Evolutionary conservation across 129 eudicot species (phyloP).

Genomic region (Smallanthus sonchifolius): DNA sequence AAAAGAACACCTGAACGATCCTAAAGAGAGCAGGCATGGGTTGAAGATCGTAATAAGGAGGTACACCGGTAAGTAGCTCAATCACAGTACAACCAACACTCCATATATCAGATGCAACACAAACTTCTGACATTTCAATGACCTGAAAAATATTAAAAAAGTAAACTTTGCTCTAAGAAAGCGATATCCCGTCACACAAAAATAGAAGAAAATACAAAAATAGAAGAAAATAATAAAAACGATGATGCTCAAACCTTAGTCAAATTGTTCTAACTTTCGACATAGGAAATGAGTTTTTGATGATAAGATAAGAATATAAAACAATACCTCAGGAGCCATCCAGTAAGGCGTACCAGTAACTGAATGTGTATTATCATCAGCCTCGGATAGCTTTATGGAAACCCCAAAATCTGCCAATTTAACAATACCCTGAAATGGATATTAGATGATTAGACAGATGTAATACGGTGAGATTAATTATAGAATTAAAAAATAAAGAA

Average conservation of each 20-base stretch:
- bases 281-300: not conserved
- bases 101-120: constrained; percentile 99
- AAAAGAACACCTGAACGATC: constrained; percentile 66
- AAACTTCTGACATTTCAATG: constrained; percentile 99
- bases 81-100: constrained; percentile 99
- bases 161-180: not conserved
- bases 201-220: not conserved
- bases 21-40: constrained; percentile 99
- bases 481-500: not conserved
- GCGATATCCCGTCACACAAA: not conserved
- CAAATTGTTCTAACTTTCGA: not conserved
- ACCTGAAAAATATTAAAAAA: constrained; percentile 46
- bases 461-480: not conserved
- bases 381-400: constrained; percentile 92
- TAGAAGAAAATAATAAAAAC: too few relatives aligned
- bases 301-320: not conserved
- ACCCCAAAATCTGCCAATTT: constrained; percentile 99
- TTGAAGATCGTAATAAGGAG: constrained; percentile 97
- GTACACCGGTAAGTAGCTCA: constrained; percentile 93
- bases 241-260: too few relatives aligned
- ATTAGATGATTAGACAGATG: not conserved
- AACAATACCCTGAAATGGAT: constrained; percentile 79
- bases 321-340: constrained; percentile 99
- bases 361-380: constrained; percentile 94
- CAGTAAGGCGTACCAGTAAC: constrained; percentile 99